Conservation (phyloP, 768 basidiomycete genomes). For the Tylopilus sp. region DNA sequence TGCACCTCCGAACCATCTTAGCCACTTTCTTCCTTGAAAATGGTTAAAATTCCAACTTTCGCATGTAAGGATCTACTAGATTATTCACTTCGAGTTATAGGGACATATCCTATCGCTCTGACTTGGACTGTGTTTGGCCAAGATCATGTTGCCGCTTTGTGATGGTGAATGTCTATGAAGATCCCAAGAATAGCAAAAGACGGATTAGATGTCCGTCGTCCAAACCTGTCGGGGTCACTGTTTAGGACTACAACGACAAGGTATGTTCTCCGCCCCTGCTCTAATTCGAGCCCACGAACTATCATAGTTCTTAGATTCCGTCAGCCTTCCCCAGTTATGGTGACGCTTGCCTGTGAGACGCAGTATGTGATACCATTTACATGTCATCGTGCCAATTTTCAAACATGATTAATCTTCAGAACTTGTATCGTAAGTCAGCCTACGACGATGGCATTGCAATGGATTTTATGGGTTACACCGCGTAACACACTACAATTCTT, state of each 20-base stretch:
- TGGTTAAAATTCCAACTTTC: too few species aligned
- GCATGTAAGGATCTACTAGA: too few species aligned
- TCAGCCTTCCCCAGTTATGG: conserved; percentile 5
- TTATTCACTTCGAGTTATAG: not conserved
- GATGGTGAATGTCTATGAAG: too few species aligned
- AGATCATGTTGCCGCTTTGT: not conserved
- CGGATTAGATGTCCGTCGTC: conserved; percentile 57
- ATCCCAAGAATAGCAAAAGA: conserved; percentile 50
- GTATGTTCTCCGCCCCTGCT: not conserved
- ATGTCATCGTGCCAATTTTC: not conserved
- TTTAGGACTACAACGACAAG: conserved; percentile 44
- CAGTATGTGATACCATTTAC: not conserved
- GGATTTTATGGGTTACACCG: conserved; percentile 5
- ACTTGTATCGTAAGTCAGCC: conserved; percentile 14
- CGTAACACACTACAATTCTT: too few species aligned
- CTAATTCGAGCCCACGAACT: not conserved
- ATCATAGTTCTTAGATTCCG: conserved; percentile 18
- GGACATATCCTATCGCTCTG: not conserved
- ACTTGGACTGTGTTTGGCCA: not conserved
- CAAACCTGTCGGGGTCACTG: conserved; percentile 43
- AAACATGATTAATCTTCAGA: not conserved
- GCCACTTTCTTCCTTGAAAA: too few species aligned
- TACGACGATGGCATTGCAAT: conserved; percentile 11
- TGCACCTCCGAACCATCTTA: too few species aligned
- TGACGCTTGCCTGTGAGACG: conserved; percentile 17